phyloP scores from a whole-genome alignment of 2,329 filamentous ascomycete genomes.

The Stagonosporopsis tanaceti region DNA sequence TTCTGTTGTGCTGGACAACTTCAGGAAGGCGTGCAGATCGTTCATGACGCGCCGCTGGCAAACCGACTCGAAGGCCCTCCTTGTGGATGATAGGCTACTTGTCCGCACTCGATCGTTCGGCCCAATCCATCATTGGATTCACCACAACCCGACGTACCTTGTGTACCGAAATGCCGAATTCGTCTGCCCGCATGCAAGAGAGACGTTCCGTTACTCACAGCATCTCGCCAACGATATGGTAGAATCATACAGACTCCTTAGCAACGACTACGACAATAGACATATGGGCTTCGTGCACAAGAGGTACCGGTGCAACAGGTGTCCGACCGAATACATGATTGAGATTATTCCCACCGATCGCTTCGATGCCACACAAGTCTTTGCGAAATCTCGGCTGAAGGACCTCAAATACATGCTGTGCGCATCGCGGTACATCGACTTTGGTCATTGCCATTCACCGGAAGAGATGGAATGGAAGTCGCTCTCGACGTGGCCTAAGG shows the following conservation, averaged over 20 bases:
- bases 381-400: not conserved
- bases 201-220: not conserved
- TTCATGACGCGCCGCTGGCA: not conserved
- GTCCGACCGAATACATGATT: not conserved
- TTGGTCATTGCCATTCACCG: not conserved
- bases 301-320: not conserved
- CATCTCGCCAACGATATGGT: not conserved
- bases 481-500: not conserved
- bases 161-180: not conserved
- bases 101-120: not conserved
- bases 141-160: not conserved
- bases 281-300: not conserved
- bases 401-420: not conserved
- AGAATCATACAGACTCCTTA: not conserved
- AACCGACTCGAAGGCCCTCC: not conserved
- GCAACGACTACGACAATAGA: not conserved
- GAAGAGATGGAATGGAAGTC: not conserved
- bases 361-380: not conserved
- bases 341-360: not conserved
- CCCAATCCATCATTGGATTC: not conserved
- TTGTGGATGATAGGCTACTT: not conserved
- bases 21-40: too few species aligned
- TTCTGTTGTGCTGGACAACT: not conserved
- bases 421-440: not conserved
- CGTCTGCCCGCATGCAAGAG: not conserved